Percentiles rank a stretch among this genome's conserved stretches.
Evolutionary conservation across 2,329 filamentous ascomycete genomes (phyloP).

Genomic region (Penicillium aurantiogriseum): DNA sequence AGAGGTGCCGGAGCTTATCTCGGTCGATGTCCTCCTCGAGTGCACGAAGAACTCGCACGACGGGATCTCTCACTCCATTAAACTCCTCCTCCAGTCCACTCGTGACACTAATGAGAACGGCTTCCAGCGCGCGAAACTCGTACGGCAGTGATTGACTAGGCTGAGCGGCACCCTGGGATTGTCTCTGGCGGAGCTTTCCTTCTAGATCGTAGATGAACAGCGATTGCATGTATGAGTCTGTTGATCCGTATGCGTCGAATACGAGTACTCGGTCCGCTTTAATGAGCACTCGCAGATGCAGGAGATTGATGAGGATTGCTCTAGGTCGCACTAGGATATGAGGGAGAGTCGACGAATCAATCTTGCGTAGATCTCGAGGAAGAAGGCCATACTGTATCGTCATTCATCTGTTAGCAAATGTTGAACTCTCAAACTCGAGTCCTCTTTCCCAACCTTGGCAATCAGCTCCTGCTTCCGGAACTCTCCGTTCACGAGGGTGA

Average conservation of each 20-base stretch:
- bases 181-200: slow-evolving; percentile 84
- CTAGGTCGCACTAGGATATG: slow-evolving; percentile 92
- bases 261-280: slow-evolving; percentile 92
- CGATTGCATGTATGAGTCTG: slow-evolving; percentile 91
- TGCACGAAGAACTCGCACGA: slow-evolving; percentile 82
- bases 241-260: slow-evolving; percentile 93
- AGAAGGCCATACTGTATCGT: slow-evolving; percentile 76
- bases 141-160: slow-evolving; percentile 69
- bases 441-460: slow-evolving; percentile 77
- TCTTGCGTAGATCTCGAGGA: slow-evolving; percentile 93
- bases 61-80: slow-evolving; percentile 86
- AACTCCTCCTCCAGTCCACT: slow-evolving; percentile 91
- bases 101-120: slow-evolving; percentile 90
- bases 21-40: slow-evolving; percentile 96
- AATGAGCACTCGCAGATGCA: slow-evolving; percentile 94
- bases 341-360: slow-evolving; percentile 91
- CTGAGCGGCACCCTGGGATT: slow-evolving; percentile 41
- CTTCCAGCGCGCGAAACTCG: slow-evolving; percentile 93
- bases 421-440: slow-evolving; percentile 70
- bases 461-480: slow-evolving; percentile 98
- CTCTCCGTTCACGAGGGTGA: slow-evolving; percentile 89
- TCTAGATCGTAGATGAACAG: slow-evolving; percentile 98
- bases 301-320: slow-evolving; percentile 89
- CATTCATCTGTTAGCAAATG: slow-evolving; percentile 1
- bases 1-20: slow-evolving; percentile 83